Conservation (phyloP, 1,139 yeast genomes). For the Scheffersomyces quercinus region DNA sequence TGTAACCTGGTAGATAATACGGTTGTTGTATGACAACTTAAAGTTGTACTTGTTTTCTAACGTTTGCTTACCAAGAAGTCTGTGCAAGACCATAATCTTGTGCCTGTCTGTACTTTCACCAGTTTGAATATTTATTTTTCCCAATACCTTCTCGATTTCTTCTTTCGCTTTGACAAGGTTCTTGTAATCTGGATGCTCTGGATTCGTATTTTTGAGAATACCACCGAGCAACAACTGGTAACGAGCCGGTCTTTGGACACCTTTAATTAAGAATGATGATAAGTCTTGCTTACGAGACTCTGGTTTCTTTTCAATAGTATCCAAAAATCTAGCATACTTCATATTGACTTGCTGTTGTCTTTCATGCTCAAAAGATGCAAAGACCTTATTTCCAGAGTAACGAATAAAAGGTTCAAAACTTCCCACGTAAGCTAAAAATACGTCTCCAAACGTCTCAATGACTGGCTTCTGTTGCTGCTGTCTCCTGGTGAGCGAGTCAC, state of each 20-base stretch:
- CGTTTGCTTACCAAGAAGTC: slow-evolving; percentile 78
- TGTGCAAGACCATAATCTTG: slow-evolving; percentile 82
- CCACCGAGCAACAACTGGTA: slow-evolving; percentile 85
- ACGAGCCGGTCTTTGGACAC: slow-evolving; percentile 94
- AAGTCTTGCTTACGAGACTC: slow-evolving; percentile 90
- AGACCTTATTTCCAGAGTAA: slow-evolving; percentile 95
- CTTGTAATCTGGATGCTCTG: slow-evolving; percentile 72
- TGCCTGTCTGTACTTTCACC: slow-evolving; percentile 95
- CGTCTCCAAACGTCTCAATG: slow-evolving; percentile 83
- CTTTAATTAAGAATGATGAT: slow-evolving; percentile 90
- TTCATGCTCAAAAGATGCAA: slow-evolving; percentile 94
- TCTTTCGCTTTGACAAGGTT: slow-evolving; percentile 73
- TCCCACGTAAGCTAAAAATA: slow-evolving; percentile 80
- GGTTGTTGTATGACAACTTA: slow-evolving; percentile 77
- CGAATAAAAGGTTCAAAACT: slow-evolving; percentile 88
- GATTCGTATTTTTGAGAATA: slow-evolving; percentile 76
- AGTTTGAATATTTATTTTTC: slow-evolving; percentile 81
- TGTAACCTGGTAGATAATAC: slow-evolving; percentile 79
- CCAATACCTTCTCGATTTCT: slow-evolving; percentile 73
- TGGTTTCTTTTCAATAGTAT: slow-evolving; percentile 85
- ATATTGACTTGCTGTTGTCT: slow-evolving; percentile 90
- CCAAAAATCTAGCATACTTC: slow-evolving; percentile 87
- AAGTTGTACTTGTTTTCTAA: slow-evolving; percentile 58
- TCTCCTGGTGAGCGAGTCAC: slow-evolving; percentile 86
- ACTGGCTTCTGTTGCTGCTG: slow-evolving; percentile 84